These are phyloP conservation scores for Kodamaea hsintzibuensis DNA, from an alignment of 805 yeast species.

Conservation along the genomic window DNA sequence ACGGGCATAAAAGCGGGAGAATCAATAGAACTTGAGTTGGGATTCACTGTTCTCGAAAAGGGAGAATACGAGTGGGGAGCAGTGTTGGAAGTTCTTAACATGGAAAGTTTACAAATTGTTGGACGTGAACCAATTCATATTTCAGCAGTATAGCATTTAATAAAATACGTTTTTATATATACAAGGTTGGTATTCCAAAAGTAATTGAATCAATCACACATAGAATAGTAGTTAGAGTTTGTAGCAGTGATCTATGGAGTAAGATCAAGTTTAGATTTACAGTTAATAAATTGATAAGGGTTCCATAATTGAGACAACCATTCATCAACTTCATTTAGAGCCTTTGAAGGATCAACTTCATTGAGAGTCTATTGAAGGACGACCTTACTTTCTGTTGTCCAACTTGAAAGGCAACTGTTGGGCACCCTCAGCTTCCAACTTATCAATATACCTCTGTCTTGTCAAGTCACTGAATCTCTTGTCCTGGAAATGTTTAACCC, in stretches of 20 bases:
- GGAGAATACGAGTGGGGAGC: slow-evolving; percentile 85
- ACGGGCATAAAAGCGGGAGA: slow-evolving; percentile 44
- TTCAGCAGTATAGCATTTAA: slow-evolving; percentile 20
- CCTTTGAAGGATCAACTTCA: not conserved
- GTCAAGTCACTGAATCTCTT: slow-evolving; percentile 77
- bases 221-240: too few relatives aligned
- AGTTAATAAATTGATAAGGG: too few relatives aligned
- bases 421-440: slow-evolving; percentile 72
- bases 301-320: not conserved
- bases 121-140: slow-evolving; percentile 37
- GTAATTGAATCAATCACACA: too few relatives aligned
- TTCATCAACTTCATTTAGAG: not conserved
- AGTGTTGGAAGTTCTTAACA: slow-evolving; percentile 29
- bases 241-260: too few relatives aligned
- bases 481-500: slow-evolving; percentile 90
- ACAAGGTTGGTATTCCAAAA: not conserved
- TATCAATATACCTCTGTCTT: slow-evolving; percentile 64
- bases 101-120: slow-evolving; percentile 18
- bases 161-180: not conserved
- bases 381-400: slow-evolving; percentile 19
- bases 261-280: too few relatives aligned
- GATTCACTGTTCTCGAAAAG: slow-evolving; percentile 65
- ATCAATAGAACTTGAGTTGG: slow-evolving; percentile 43
- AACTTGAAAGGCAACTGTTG: slow-evolving; percentile 29
- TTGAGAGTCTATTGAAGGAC: too few relatives aligned